Conservation (phyloP, 2,329 filamentous ascomycete genomes). For the Aspergillus chevalieri region DNA sequence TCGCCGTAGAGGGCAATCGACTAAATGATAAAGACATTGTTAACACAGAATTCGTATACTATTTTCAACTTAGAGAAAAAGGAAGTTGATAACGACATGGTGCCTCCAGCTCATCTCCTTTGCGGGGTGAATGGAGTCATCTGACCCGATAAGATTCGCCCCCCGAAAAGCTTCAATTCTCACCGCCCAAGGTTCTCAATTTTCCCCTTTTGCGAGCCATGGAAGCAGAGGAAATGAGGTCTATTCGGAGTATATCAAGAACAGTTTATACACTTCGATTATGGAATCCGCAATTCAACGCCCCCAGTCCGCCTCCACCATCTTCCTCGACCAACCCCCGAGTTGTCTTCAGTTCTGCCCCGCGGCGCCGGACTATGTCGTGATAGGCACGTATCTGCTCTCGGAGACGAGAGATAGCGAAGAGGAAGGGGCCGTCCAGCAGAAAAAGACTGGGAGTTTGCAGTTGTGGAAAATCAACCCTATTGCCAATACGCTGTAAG, state of each 20-base stretch:
- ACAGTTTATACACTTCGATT: not conserved
- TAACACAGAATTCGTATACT: not conserved
- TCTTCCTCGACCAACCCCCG: conserved; percentile 38
- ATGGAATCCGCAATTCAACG: conserved; percentile 10
- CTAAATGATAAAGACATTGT: conserved; percentile 22
- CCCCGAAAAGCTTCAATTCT: too few species aligned
- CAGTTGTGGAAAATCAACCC: conserved; percentile 55
- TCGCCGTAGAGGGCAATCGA: conserved; percentile 30
- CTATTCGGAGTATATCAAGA: too few species aligned
- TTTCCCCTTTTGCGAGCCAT: too few species aligned
- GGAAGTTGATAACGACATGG: not conserved
- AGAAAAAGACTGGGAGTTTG: conserved; percentile 68
- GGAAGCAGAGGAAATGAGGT: too few species aligned
- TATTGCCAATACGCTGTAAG: conserved; percentile 23
- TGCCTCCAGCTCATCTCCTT: not conserved
- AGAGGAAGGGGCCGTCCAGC: conserved; percentile 32
- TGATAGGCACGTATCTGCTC: conserved; percentile 81
- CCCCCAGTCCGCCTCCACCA: conserved; percentile 26
- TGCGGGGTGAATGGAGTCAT: not conserved
- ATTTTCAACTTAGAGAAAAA: not conserved
- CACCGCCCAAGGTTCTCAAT: too few species aligned
- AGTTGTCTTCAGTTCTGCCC: conserved; percentile 42
- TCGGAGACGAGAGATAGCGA: conserved; percentile 26
- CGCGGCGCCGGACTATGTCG: conserved; percentile 55
- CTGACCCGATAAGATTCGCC: not conserved